These are phyloP conservation scores for Hippophae rhamnoides DNA, from an alignment of 306 rosid genomes.

Conservation along the genomic window DNA sequence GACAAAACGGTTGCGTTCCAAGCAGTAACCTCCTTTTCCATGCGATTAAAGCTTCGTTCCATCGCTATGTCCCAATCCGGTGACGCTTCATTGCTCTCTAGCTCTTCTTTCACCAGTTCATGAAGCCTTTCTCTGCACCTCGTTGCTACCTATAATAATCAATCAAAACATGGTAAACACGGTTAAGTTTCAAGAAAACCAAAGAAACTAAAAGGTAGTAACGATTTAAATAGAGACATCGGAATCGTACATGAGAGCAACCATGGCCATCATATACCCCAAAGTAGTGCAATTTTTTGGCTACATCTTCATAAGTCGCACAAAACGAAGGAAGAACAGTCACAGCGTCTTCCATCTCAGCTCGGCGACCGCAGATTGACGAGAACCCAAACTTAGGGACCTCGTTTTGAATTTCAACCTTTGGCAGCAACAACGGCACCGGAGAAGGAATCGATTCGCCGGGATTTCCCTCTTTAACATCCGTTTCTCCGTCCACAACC, in stretches of 20 bases:
- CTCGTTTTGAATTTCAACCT: not conserved
- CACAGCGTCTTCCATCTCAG: slow-evolving; percentile 63
- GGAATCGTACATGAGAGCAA: slow-evolving; percentile 50
- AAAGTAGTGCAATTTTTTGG: slow-evolving; percentile 28
- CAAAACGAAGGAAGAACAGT: slow-evolving; percentile 26
- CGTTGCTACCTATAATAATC: slow-evolving; percentile 35
- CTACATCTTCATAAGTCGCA: not conserved
- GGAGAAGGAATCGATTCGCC: not conserved
- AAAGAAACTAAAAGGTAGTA: not conserved
- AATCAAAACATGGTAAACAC: no score
- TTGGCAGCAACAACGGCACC: not conserved
- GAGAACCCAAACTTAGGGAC: slow-evolving; percentile 34
- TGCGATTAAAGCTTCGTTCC: slow-evolving; percentile 45
- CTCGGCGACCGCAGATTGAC: slow-evolving; percentile 50
- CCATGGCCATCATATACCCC: slow-evolving; percentile 72
- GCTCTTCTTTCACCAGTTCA: slow-evolving; percentile 45
- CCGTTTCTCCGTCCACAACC: no score
- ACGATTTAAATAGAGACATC: not conserved
- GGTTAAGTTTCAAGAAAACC: not conserved
- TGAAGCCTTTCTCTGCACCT: slow-evolving; percentile 48
- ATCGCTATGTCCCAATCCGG: slow-evolving; percentile 16
- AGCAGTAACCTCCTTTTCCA: slow-evolving; percentile 46
- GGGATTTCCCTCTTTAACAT: not conserved
- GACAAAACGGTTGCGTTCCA: slow-evolving; percentile 18
- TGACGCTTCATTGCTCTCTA: slow-evolving; percentile 14